Base-by-base conservation (phyloP, 1,284 basidiomycete genomes). In the Cutaneotrichosporon dermatis region DNA sequence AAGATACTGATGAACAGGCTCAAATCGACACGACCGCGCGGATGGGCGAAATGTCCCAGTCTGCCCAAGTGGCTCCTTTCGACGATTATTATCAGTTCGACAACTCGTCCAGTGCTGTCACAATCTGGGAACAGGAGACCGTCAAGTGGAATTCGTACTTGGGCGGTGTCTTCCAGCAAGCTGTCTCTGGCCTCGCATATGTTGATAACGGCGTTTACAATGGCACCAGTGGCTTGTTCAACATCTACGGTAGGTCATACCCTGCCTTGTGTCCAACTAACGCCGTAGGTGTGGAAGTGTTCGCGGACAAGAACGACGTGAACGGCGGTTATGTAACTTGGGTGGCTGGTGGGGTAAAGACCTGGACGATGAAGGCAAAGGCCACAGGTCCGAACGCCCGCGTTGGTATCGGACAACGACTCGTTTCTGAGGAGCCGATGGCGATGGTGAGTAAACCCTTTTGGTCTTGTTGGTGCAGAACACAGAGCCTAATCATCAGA, bases 381-480 rank as follows among this genome's bases (percentile, higher is more conserved):
- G 92, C 88, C 4, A 83, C 95, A 80, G 86, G 79, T 6, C 83
- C 88, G 0, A 90, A 96, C 73, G 55, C 79, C 0, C 65, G 70
- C 1, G 85, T 86, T 3, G 80, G 90, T 66, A 90, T 96, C 59
- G 80, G 85, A 1, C 82, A 84, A 36, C 81, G 94, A 46, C 84
- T 86, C 1, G 81, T 97, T 35, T 85, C 92, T 0, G 84, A 89
- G 69, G 92, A 93, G 74, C 90, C 91, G 6, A 86, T 93, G 88
- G 80, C 70, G 5, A 70, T 77, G 69, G 73, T 76, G 42, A 52
- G 71, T 51, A 4, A 25, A 25, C 25, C 25, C 25, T 25, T 25
- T 25, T 25, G 25, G 25, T 25, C 25, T 25, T 25, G 25, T 25
- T 11, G 25, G 25, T 25, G 25, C 25, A 25, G 25, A 25, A 25